These are phyloP conservation scores for Reticulascus tulasneorum DNA, from an alignment of 2,329 filamentous ascomycete species.

Conservation along the genomic window DNA sequence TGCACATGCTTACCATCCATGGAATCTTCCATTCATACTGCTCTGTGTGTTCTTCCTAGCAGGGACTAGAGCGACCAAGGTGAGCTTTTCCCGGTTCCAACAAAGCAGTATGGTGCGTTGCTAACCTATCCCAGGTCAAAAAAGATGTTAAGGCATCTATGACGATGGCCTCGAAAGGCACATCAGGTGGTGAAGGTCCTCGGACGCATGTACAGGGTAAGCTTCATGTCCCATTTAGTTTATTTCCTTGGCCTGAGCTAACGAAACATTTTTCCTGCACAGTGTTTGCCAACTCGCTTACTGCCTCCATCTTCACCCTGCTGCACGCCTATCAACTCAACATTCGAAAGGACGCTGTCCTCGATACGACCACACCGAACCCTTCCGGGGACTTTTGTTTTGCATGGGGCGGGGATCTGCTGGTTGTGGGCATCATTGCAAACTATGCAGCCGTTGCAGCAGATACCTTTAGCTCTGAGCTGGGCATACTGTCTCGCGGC, in stretches of 20 bases:
- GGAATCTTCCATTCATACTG: constrained; percentile 84
- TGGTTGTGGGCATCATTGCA: constrained; percentile 63
- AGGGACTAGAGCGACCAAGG: constrained; percentile 80
- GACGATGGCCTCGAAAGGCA: constrained; percentile 72
- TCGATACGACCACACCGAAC: constrained; percentile 24
- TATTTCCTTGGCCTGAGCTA: not conserved
- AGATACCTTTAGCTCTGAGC: constrained; percentile 92
- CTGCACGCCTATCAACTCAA: constrained; percentile 58
- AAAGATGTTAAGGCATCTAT: constrained; percentile 78
- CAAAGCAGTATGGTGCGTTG: not conserved
- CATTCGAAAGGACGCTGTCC: constrained; percentile 38
- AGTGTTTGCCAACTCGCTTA: constrained; percentile 82
- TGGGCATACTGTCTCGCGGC: constrained; percentile 79
- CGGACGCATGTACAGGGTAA: constrained; percentile 76
- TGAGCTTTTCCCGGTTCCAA: constrained; percentile 28
- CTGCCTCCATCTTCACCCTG: constrained; percentile 63
- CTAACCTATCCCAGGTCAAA: constrained; percentile 60
- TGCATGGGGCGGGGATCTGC: constrained; percentile 57
- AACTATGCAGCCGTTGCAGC: constrained; percentile 91
- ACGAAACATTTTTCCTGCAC: not conserved
- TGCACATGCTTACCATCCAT: constrained; percentile 82
- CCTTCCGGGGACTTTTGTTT: constrained; percentile 48
- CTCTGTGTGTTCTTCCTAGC: constrained; percentile 82
- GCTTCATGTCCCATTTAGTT: constrained; percentile 2
- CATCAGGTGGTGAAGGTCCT: constrained; percentile 73